Evolutionary conservation across 2,329 filamentous ascomycete species (phyloP).

Genomic region (Colletotrichum lentis): DNA sequence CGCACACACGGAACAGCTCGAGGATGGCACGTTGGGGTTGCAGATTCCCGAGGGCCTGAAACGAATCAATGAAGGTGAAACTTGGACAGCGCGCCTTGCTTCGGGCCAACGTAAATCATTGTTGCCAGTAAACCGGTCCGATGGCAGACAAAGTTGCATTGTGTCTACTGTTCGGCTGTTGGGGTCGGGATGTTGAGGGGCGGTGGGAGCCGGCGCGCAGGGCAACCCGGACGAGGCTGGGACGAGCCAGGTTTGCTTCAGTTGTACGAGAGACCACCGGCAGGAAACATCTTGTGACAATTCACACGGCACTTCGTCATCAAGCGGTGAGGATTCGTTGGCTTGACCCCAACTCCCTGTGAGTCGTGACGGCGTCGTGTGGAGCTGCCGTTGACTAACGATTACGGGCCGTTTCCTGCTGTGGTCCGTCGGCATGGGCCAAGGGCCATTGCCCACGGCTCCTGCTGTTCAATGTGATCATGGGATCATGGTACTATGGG

Average conservation of each 20-base stretch:
- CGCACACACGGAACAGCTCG: slow-evolving; percentile 26
- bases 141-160: neutral
- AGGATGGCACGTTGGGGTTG: slow-evolving; percentile 15
- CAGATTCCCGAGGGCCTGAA: slow-evolving; percentile 28
- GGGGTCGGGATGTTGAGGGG: slow-evolving; percentile 20
- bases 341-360: slow-evolving; percentile 8
- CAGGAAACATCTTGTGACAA: slow-evolving; percentile 32
- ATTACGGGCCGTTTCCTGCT: slow-evolving; percentile 35
- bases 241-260: slow-evolving; percentile 8
- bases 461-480: neutral
- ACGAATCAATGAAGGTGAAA: slow-evolving; percentile 34
- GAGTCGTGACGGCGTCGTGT: slow-evolving; percentile 11
- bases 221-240: slow-evolving; percentile 22
- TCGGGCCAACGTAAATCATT: slow-evolving; percentile 18
- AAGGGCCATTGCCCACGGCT: neutral
- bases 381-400: slow-evolving; percentile 34
- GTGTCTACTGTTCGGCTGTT: slow-evolving; percentile 12
- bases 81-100: slow-evolving; percentile 14
- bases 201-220: slow-evolving; percentile 6
- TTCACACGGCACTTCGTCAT: slow-evolving; percentile 29
- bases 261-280: slow-evolving; percentile 23
- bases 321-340: slow-evolving; percentile 36
- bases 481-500: slow-evolving; percentile 15
- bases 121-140: slow-evolving; percentile 12
- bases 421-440: slow-evolving; percentile 19